A percentile compares a stretch with the other conserved stretches of the same genome.
phyloP scores from a whole-genome alignment of 2,329 filamentous ascomycete genomes.

The Akanthomyces uredinophilus region DNA sequence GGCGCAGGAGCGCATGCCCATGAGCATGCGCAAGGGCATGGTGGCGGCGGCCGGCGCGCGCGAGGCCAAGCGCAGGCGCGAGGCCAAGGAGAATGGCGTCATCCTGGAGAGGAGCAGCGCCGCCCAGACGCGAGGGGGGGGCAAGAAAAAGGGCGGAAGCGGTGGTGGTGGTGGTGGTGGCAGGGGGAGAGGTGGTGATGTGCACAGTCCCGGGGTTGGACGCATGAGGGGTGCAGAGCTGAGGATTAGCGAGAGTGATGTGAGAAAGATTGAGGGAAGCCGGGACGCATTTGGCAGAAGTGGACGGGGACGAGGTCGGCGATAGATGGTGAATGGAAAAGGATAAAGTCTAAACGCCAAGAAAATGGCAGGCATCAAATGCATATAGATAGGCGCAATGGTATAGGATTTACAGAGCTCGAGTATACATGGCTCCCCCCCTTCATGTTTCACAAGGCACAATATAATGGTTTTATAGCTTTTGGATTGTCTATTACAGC shows the following conservation, averaged over 20 bases:
- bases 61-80: slow-evolving; percentile 66
- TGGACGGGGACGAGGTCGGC: neutral
- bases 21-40: slow-evolving; percentile 83
- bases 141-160: slow-evolving; percentile 35
- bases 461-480: neutral
- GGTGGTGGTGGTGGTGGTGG: slow-evolving; percentile 20
- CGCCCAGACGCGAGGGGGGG: slow-evolving; percentile 32
- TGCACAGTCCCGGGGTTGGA: slow-evolving; percentile 75
- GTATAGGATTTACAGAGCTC: neutral
- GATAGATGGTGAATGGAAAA: neutral
- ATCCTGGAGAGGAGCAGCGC: slow-evolving; percentile 69
- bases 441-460: neutral
- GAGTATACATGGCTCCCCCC: neutral
- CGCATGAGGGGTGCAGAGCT: slow-evolving; percentile 75
- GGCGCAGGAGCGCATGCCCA: slow-evolving; percentile 81
- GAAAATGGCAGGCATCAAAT: neutral
- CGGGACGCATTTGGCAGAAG: slow-evolving; percentile 32
- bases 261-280: slow-evolving; percentile 62
- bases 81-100: slow-evolving; percentile 87
- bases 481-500: slow-evolving; percentile 13
- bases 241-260: slow-evolving; percentile 71
- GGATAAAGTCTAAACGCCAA: neutral
- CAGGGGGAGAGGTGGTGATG: slow-evolving; percentile 43
- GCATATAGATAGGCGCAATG: neutral
- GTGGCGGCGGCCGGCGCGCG: slow-evolving; percentile 56